Percentiles rank a stretch among this genome's conserved stretches.
Conservation (phyloP, 495 filamentous ascomycete genomes). For the Penicillium flavigenum region DNA sequence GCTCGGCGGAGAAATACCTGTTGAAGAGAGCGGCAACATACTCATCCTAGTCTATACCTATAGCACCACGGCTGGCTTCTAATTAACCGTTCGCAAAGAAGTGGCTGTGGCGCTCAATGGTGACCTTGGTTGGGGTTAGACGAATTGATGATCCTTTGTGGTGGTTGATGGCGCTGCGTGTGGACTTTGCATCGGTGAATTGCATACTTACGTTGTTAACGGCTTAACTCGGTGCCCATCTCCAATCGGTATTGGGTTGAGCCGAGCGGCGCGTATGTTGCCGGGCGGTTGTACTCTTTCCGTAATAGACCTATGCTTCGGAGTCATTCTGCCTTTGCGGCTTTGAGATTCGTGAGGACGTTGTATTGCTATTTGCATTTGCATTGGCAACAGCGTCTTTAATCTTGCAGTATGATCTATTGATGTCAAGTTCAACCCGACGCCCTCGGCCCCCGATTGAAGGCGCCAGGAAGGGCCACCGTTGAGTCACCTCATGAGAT, state of each 20-base stretch:
- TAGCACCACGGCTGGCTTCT: slow-evolving; percentile 36
- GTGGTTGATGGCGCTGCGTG: slow-evolving; percentile 25
- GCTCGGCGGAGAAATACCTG: slow-evolving; percentile 35
- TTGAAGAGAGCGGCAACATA: slow-evolving; percentile 42
- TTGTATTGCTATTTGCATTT: neutral
- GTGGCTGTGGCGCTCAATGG: slow-evolving; percentile 38
- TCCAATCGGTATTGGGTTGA: slow-evolving; percentile 37
- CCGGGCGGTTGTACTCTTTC: neutral
- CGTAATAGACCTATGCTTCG: slow-evolving; percentile 3
- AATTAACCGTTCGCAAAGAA: slow-evolving; percentile 27
- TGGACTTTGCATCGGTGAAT: slow-evolving; percentile 30
- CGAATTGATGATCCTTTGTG: slow-evolving; percentile 39
- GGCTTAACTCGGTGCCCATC: slow-evolving; percentile 42
- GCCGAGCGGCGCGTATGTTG: neutral
- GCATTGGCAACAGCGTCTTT: neutral
- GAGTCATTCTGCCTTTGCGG: neutral
- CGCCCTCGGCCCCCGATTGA: too few relatives aligned
- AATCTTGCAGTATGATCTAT: neutral
- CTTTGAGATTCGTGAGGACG: neutral
- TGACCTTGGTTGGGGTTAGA: slow-evolving; percentile 38
- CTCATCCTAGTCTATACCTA: slow-evolving; percentile 43
- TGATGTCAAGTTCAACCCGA: neutral
- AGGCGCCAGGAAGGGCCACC: too few relatives aligned
- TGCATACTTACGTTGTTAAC: slow-evolving; percentile 41
- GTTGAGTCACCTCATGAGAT: too few relatives aligned